Evolutionary conservation across 257 asterid genomes (phyloP).

Genomic region (Phtheirospermum japonicum): DNA sequence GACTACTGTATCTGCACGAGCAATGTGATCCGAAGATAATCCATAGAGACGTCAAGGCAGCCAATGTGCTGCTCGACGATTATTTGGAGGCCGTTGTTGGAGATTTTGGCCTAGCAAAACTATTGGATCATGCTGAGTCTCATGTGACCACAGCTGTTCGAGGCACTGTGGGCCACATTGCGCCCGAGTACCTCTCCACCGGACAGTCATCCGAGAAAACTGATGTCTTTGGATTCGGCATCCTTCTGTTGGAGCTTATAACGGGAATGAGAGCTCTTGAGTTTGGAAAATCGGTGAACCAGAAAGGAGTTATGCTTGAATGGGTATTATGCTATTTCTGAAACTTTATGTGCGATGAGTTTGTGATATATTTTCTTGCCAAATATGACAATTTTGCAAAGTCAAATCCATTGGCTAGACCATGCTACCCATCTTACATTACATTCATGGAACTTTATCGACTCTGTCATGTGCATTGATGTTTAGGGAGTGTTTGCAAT

Average conservation of each 20-base stretch:
- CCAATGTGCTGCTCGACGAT: slow-evolving; percentile 81
- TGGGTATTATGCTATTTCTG: too few relatives aligned
- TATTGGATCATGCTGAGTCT: slow-evolving; percentile 87
- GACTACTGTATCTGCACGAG: slow-evolving; percentile 85
- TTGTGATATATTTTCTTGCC: too few relatives aligned
- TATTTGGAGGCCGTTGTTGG: slow-evolving; percentile 85
- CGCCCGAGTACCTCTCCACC: slow-evolving; percentile 92
- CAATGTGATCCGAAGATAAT: slow-evolving; percentile 98
- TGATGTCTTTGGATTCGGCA: slow-evolving; percentile 94
- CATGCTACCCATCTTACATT: too few relatives aligned
- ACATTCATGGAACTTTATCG: too few relatives aligned
- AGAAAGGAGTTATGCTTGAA: slow-evolving; percentile 88
- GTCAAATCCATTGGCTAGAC: too few relatives aligned
- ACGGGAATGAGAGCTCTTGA: slow-evolving; percentile 95
- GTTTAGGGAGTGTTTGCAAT: too few relatives aligned
- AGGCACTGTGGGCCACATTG: slow-evolving; percentile 96
- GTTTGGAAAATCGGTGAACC: slow-evolving; percentile 73
- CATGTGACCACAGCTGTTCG: slow-evolving; percentile 98
- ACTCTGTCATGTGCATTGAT: too few relatives aligned
- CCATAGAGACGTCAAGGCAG: slow-evolving; percentile 97
- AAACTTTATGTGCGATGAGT: neutral
- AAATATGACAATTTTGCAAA: too few relatives aligned
- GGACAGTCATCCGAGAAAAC: slow-evolving; percentile 98
- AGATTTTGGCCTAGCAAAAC: slow-evolving; percentile 94
- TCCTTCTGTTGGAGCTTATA: slow-evolving; percentile 81